Conservation (phyloP, 495 filamentous ascomycete species). For the Penicillium bialowiezense region DNA sequence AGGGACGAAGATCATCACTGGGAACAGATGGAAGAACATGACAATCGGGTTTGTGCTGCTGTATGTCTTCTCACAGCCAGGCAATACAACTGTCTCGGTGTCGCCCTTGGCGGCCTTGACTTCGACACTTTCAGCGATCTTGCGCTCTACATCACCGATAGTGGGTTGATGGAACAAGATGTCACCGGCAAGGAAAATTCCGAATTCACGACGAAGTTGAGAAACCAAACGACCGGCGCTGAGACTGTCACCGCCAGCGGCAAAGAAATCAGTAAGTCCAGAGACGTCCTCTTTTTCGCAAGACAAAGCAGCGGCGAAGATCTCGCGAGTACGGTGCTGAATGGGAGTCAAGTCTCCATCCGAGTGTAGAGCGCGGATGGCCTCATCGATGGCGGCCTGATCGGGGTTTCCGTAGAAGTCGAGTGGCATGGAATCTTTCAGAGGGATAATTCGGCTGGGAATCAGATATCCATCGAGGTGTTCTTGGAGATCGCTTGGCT, state of each 20-base stretch:
- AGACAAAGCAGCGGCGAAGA: conserved; percentile 27
- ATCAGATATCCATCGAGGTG: conserved; percentile 28
- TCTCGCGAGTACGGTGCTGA: conserved; percentile 23
- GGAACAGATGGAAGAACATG: conserved; percentile 36
- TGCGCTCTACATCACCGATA: conserved; percentile 15
- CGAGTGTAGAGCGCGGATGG: conserved; percentile 14
- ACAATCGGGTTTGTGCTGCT: conserved; percentile 39
- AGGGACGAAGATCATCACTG: conserved; percentile 33
- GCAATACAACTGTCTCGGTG: conserved; percentile 11
- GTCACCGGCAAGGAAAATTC: conserved; percentile 33
- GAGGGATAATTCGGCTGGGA: conserved; percentile 23
- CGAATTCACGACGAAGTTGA: conserved; percentile 33
- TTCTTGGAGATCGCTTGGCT: conserved; percentile 7
- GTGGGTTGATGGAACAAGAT: conserved; percentile 36
- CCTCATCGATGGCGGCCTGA: conserved; percentile 15
- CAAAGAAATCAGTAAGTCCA: conserved; percentile 36
- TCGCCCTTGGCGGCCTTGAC: conserved; percentile 13
- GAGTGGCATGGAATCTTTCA: conserved; percentile 25
- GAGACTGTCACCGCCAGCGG: conserved; percentile 43
- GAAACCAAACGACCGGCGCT: conserved; percentile 41
- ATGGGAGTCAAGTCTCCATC: conserved; percentile 17
- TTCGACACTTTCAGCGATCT: conserved; percentile 25
- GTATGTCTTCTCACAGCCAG: conserved; percentile 26
- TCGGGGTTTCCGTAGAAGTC: conserved; percentile 24
- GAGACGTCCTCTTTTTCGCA: conserved; percentile 22